Conservation (phyloP, 1,284 basidiomycete species). For the Schizopora paradoxa region DNA sequence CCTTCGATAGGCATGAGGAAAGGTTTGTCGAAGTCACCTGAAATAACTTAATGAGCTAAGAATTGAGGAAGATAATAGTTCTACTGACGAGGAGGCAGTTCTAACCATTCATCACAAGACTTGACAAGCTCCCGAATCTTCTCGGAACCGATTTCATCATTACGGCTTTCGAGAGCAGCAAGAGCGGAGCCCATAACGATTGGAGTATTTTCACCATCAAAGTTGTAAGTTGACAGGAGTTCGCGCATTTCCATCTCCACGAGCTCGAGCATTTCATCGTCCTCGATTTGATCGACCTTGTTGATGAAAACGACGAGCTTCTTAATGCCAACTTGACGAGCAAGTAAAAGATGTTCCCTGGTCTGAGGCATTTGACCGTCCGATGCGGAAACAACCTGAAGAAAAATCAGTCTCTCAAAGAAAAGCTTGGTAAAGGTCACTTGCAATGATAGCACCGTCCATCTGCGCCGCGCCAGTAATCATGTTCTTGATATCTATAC, state of each 20-base stretch:
- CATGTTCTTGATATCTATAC: constrained; percentile 92
- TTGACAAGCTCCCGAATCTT: constrained; percentile 86
- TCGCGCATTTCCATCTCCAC: constrained; percentile 99
- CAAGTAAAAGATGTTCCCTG: constrained; percentile 94
- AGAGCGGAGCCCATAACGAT: constrained; percentile 97
- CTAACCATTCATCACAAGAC: constrained; percentile 93
- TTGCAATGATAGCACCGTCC: constrained; percentile 89
- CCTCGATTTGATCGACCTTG: constrained; percentile 96
- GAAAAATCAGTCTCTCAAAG: background rate
- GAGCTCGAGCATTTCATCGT: constrained; percentile 98
- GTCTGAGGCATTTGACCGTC: constrained; percentile 99
- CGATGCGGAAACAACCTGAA: constrained; percentile 85
- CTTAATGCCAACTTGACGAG: constrained; percentile 98
- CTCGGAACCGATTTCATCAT: constrained; percentile 73
- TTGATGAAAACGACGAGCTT: constrained; percentile 99
- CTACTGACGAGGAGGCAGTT: constrained; percentile 83
- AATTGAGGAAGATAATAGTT: background rate
- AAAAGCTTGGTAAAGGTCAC: constrained; percentile 3
- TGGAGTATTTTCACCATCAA: constrained; percentile 95
- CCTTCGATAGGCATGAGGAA: constrained; percentile 96
- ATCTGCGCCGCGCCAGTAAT: constrained; percentile 99
- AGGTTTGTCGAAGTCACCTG: constrained; percentile 94
- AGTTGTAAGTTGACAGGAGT: constrained; percentile 88
- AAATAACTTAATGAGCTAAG: constrained; percentile 5
- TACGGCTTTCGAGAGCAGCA: constrained; percentile 85